Conservation (phyloP, 148 eudicot genomes). For the Euryodendron excelsum region DNA sequence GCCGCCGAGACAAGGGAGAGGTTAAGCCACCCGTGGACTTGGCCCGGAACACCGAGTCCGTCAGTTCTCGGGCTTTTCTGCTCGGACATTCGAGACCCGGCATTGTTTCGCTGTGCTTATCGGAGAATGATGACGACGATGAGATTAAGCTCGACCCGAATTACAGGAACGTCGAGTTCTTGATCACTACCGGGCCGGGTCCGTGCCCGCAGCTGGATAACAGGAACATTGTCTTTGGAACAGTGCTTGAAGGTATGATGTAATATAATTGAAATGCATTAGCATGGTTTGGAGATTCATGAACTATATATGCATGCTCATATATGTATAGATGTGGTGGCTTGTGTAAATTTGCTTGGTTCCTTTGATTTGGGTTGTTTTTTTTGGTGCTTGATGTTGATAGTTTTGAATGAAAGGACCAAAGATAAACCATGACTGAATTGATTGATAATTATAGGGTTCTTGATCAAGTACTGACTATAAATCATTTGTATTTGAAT, state of each 20-base stretch:
- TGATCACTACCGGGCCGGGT: constrained; percentile 95
- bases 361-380: background rate
- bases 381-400: background rate
- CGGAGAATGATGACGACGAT: constrained; percentile 91
- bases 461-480: background rate
- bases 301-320: too few relatives aligned
- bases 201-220: constrained; percentile 89
- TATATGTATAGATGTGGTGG: too few relatives aligned
- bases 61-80: constrained; percentile 67
- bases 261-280: too few relatives aligned
- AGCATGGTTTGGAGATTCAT: background rate
- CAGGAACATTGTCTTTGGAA: constrained; percentile 81
- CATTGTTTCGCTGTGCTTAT: constrained; percentile 65
- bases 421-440: background rate
- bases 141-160: constrained; percentile 68
- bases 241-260: constrained; percentile 78
- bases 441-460: background rate
- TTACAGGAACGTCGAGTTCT: constrained; percentile 88
- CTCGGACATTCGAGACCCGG: constrained; percentile 76
- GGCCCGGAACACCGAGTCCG: constrained; percentile 56
- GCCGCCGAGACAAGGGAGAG: constrained; percentile 75
- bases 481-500: background rate
- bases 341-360: background rate
- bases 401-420: background rate
- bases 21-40: constrained; percentile 51